Percentiles rank a stretch among this genome's conserved stretches.
Evolutionary conservation across 768 basidiomycete species (phyloP).

Genomic region (Rhodotorula kratochvilovae): DNA sequence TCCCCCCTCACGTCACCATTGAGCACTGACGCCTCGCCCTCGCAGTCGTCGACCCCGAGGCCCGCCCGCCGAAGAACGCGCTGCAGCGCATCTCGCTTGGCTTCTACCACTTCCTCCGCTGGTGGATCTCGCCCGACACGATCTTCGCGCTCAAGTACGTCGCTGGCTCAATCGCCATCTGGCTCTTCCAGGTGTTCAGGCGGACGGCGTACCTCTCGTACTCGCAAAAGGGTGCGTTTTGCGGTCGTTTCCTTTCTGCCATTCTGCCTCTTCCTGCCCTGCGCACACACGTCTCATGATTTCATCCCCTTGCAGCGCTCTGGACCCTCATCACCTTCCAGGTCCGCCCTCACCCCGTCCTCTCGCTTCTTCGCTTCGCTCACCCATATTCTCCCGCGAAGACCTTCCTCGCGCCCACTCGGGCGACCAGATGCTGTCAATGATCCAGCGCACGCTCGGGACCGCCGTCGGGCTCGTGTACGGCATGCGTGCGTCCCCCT

Average conservation of each 20-base stretch:
- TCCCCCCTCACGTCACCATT: too few relatives aligned
- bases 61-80: slow-evolving; percentile 18
- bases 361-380: neutral
- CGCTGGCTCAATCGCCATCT: slow-evolving; percentile 54
- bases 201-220: slow-evolving; percentile 48
- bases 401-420: slow-evolving; percentile 52
- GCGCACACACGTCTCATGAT: slow-evolving; percentile 46
- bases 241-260: rapidly evolving
- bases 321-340: slow-evolving; percentile 64
- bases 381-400: neutral
- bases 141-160: slow-evolving; percentile 57
- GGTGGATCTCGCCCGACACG: slow-evolving; percentile 26
- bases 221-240: slow-evolving; percentile 30
- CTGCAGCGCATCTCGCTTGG: slow-evolving; percentile 14
- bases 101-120: slow-evolving; percentile 14
- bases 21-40: too few relatives aligned
- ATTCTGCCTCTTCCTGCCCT: neutral
- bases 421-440: slow-evolving; percentile 55
- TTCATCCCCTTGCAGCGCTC: slow-evolving; percentile 44
- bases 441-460: slow-evolving; percentile 52
- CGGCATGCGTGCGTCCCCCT: slow-evolving; percentile 50
- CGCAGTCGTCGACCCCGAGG: slow-evolving; percentile 26
- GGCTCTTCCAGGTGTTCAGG: slow-evolving; percentile 54
- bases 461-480: slow-evolving; percentile 51
- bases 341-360: slow-evolving; percentile 49